Evolutionary conservation across 176 grass and related monocot species (phyloP), one percentile per base, ranked within the genome.

Genomic region (Cenchrus fungigraminus): DNA sequence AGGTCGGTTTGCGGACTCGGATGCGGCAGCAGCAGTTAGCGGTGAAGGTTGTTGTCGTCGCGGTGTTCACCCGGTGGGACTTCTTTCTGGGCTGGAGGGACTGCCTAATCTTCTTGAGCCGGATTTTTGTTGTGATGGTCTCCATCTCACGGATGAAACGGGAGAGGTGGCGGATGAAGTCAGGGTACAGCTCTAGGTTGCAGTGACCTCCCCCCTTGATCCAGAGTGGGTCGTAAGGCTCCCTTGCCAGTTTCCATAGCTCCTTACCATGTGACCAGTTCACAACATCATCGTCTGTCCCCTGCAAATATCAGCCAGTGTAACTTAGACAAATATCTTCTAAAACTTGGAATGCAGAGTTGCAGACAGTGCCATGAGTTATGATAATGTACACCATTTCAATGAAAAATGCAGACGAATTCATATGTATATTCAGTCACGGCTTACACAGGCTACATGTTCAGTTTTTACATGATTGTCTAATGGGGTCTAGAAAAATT

Each of bases 201-300:
- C 97, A 99, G 78, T 97, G 97, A n/a, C 94, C 94, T 0, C 97
- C 97, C 58, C 97, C 97, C 86, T 97, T 99, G 84, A 99, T 94
- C 97, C 97, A 99, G 42, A 99, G 88, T 53, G 97, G 97, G 51
- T 99, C 97, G 11, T 97, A 97, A 2, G 97, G 92, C n/a, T 99
- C 97, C 76, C 87, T 89, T 49, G 97, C 88, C 68, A 95, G 69
- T 74, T 97, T 99, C 90, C 92, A 99, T 15, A 99, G 78, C 57
- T 95, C 97, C 29, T 92, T 91, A 44, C 97, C 97, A 60, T 99
- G 97, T 31, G 90, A 86, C 90, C 94, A 99, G 74, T 97, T 90
- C 82, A 99, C 97, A 51, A 97, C 92, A 86, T 97, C 94, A 71
- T 99, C 97, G 63, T 99, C 97, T 0, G 94, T 99, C 43, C 97